Base-by-base conservation (phyloP, 1,284 basidiomycete genomes). In the Tremellales sp. region DNA sequence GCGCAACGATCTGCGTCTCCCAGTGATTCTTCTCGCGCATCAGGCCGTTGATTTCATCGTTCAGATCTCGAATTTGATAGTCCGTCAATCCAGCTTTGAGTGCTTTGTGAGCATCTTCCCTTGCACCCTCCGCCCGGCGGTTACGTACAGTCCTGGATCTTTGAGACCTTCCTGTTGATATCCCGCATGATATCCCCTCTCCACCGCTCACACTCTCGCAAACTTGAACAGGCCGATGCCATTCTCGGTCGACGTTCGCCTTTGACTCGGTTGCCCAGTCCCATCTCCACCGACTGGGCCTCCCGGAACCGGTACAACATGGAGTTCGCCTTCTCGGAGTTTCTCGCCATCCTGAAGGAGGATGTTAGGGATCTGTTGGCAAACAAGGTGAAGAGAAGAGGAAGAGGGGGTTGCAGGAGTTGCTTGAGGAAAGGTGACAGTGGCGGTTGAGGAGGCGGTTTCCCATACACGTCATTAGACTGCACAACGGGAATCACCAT, bases 251-350 rank as follows among this genome's bases (percentile, higher is more conserved):
- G 78, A 27, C 85, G 81, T 70, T 90, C 89, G 18, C 77, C 77
- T 45, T 85, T 81, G 18, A 85, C 85, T 9, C 66, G 52, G 39
- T 60, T 60, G 16, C 85, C 84, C 21, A 97, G 77, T 14, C 94
- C 94, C 62, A 97, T 84, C 75, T 97, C 94, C 42, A 86, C 85
- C 0, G 90, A 91, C 73, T 98, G 94, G 43, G 89, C 88, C 74
- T 97, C 92, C 50, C 94, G 86, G 74, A 98, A 98, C 56, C 94
- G 91, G 74, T 95, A 97, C 43, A 99, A 82, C 92, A 97, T 97
- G 40, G 92, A 95, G 74, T 94, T 91, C 1, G 91, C 88, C 72
- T 95, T 97, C 74, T 95, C 92, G 72, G 91, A 86, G 85, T 95
- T 95, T 74, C 91, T 86, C 60, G 91, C 90, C 91, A 71, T 71